phyloP scores from a whole-genome alignment of 1,284 basidiomycete genomes.

The Boletellus deceptivus region DNA sequence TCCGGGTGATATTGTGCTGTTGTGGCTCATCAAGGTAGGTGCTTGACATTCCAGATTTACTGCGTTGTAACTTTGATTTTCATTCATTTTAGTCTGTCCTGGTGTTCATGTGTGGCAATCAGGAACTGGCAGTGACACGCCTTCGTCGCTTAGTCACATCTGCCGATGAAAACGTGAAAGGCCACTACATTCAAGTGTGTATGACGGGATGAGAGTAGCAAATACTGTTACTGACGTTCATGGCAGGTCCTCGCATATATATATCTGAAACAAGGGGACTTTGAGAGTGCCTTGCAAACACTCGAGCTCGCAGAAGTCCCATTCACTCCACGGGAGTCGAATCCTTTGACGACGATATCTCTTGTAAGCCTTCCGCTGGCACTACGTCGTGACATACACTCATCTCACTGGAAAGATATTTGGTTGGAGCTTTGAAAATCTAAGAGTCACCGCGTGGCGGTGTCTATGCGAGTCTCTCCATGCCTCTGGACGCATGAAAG shows the following conservation, averaged over 20 bases:
- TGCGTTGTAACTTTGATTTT: not conserved
- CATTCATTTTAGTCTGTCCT: not conserved
- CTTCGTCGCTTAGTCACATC: not conserved
- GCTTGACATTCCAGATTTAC: no score
- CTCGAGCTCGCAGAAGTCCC: not conserved
- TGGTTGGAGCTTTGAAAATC: no score
- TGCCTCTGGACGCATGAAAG: not conserved
- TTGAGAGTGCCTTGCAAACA: not conserved
- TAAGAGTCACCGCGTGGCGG: not conserved
- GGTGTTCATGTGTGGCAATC: not conserved
- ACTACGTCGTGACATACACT: not conserved
- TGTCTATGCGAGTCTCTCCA: not conserved
- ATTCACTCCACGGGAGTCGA: not conserved
- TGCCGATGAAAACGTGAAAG: not conserved
- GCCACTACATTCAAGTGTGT: not conserved
- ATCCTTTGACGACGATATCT: not conserved
- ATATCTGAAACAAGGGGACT: slow-evolving; percentile 2
- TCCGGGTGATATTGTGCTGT: not conserved
- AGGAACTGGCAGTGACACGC: not conserved
- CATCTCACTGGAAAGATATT: not conserved
- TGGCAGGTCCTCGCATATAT: slow-evolving; percentile 2
- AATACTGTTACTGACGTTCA: not conserved
- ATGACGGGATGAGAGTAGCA: no score
- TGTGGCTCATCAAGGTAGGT: slow-evolving; percentile 1
- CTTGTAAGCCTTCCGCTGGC: not conserved